Percentiles rank a stretch among this genome's conserved stretches.
phyloP scores from a whole-genome alignment of 2,329 filamentous ascomycete species.

The Rhynchosporium agropyri region DNA sequence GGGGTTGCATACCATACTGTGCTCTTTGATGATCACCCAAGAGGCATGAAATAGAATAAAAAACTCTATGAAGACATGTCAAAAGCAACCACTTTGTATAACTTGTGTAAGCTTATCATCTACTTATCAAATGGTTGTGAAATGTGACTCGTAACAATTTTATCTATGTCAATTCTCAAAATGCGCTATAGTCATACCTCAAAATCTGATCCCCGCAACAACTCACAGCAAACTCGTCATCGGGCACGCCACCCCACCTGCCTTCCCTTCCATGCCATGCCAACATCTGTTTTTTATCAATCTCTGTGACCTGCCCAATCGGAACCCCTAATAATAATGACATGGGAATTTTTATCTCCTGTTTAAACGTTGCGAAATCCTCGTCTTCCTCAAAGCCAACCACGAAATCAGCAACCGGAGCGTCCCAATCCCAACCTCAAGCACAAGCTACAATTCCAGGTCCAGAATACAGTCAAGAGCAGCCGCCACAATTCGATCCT shows the following conservation, averaged over 20 bases:
- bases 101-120: background rate
- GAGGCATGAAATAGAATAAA: constrained; percentile 33
- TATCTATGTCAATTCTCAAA: background rate
- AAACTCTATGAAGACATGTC: constrained; percentile 39
- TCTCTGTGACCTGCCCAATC: background rate
- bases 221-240: constrained; percentile 2
- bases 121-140: background rate
- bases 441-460: constrained; percentile 8
- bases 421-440: background rate
- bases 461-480: constrained; percentile 11
- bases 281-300: background rate
- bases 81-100: constrained; percentile 24
- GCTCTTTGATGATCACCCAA: constrained; percentile 35
- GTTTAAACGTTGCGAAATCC: constrained; percentile 1
- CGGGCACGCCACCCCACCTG: constrained; percentile 18
- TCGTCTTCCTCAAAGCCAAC: background rate
- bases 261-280: background rate
- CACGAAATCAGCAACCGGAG: background rate
- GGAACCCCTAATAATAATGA: background rate
- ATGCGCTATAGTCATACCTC: background rate
- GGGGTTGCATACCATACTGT: constrained; percentile 36
- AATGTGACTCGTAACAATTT: background rate
- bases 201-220: background rate
- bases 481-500: constrained; percentile 27
- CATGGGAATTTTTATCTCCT: constrained; percentile 17